Conservation (phyloP, 495 filamentous ascomycete genomes). For the Penicillium soppii region DNA sequence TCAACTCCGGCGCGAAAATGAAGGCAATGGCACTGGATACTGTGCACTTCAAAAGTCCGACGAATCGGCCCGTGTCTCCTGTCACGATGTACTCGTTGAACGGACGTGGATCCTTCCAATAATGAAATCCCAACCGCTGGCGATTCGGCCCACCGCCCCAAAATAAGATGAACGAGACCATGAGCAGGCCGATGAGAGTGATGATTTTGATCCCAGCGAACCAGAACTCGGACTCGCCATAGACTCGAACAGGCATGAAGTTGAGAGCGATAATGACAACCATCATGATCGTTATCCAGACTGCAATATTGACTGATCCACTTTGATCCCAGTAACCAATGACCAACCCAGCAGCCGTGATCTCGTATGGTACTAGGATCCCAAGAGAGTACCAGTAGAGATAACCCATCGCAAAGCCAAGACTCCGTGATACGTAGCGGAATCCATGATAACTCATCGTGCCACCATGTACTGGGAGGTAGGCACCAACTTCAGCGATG, state of each 20-base stretch:
- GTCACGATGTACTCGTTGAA: slow-evolving; percentile 48
- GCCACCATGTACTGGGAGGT: slow-evolving; percentile 58
- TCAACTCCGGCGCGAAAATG: slow-evolving; percentile 55
- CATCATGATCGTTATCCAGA: slow-evolving; percentile 74
- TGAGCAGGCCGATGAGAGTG: slow-evolving; percentile 68
- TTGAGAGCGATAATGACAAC: slow-evolving; percentile 64
- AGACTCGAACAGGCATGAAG: slow-evolving; percentile 64
- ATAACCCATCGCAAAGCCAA: slow-evolving; percentile 64
- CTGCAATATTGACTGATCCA: slow-evolving; percentile 44
- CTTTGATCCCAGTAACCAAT: slow-evolving; percentile 67
- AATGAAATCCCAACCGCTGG: slow-evolving; percentile 67
- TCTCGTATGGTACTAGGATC: slow-evolving; percentile 67
- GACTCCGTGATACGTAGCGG: slow-evolving; percentile 59
- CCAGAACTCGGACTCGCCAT: slow-evolving; percentile 74
- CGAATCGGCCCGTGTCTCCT: slow-evolving; percentile 40
- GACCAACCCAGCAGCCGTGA: slow-evolving; percentile 68
- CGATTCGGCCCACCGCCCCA: slow-evolving; percentile 65
- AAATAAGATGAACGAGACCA: slow-evolving; percentile 69
- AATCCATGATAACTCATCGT: slow-evolving; percentile 59
- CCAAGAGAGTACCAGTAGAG: slow-evolving; percentile 61
- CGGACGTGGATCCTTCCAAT: slow-evolving; percentile 69
- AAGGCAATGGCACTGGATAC: slow-evolving; percentile 55
- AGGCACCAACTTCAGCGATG: slow-evolving; percentile 64
- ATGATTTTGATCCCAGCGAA: slow-evolving; percentile 76
- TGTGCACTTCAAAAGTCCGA: slow-evolving; percentile 42